Evolutionary conservation across 768 basidiomycete species (phyloP).

Genomic region (Termitomyces sp.): DNA sequence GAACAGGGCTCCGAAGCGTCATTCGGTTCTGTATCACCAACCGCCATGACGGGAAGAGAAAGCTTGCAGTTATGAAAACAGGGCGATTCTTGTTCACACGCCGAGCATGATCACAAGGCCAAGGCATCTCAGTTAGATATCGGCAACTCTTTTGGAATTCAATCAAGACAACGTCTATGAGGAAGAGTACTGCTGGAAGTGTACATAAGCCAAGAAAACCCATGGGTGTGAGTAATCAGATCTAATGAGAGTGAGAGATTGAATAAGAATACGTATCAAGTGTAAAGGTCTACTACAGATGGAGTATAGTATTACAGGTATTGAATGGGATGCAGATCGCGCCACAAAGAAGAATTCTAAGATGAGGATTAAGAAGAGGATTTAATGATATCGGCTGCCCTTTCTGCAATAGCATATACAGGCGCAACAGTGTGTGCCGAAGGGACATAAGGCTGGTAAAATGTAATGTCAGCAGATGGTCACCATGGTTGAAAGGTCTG

Average conservation of each 20-base stretch:
- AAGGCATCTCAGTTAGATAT: not conserved
- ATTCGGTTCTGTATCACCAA: not conserved
- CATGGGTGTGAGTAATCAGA: too few species aligned
- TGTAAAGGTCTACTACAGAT: too few species aligned
- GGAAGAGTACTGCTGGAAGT: too few species aligned
- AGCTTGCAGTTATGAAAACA: not conserved
- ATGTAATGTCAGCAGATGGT: not conserved
- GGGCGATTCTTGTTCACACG: not conserved
- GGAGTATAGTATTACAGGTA: not conserved
- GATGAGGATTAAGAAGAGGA: too few species aligned
- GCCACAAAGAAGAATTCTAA: not conserved
- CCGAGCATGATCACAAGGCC: not conserved
- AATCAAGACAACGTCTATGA: too few species aligned
- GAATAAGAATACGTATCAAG: too few species aligned
- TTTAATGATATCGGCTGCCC: slow-evolving; percentile 11
- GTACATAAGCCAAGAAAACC: too few species aligned
- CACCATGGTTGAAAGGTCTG: too few species aligned
- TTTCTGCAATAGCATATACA: slow-evolving; percentile 11
- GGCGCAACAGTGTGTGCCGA: slow-evolving; percentile 9
- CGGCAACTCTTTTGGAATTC: not conserved
- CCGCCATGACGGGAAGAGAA: slow-evolving; percentile 1
- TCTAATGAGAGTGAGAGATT: too few species aligned
- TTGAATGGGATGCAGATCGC: not conserved
- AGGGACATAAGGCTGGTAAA: slow-evolving; percentile 8
- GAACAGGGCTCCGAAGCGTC: not conserved